Evolutionary conservation across 2,329 filamentous ascomycete species (phyloP), one percentile per base, ranked within the genome.

Genomic region (Exophiala sp.): DNA sequence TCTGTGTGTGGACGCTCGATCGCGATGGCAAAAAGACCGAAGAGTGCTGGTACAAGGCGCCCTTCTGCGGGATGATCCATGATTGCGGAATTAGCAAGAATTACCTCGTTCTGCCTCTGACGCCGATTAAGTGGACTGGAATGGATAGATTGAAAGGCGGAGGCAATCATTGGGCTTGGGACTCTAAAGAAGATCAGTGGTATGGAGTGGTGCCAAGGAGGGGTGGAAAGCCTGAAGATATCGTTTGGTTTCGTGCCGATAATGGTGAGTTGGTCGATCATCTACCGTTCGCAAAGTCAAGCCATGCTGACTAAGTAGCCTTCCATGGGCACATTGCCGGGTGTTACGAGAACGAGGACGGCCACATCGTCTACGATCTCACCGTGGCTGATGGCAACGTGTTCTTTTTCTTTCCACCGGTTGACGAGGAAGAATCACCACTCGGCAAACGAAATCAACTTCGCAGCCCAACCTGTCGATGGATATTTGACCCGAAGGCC

Each of bases 61-160:
- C 77, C 0, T 79, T 76, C 58, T 75, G 74, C 20, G 76, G 76
- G n/a, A 78, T 79, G 72, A 79, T 79, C 43, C 77, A 79, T 60
- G 77, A 79, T 55, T 75, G 72, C 24, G 76, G 75, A 0, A 59
- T 79, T 5, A 76, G 71, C 5, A 68, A 75, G 62, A 78, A 79
- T 52, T 78, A 74, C 52, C 60, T 78, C 3, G 71, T 79, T 7
- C 62, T 79, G 41, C 74, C 76, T 0, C 58, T 79, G 60, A 78
- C 75, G 24, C 76, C 77, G 8, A 48, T 79, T 34, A 78, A 78
- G 63, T 73, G 71, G 58, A 69, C 71, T 11, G 46, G 42, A 10
- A 60, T 73, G 6, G 73, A 74, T 42, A 66, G 75, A 8, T 65
- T 79, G 61, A 72, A 72, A 64, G 65, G 61, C 2, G 76, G 76